Percentiles rank a stretch among this genome's conserved stretches.
phyloP scores from a whole-genome alignment of 2,329 filamentous ascomycete genomes.

The Sporothrix inflata region DNA sequence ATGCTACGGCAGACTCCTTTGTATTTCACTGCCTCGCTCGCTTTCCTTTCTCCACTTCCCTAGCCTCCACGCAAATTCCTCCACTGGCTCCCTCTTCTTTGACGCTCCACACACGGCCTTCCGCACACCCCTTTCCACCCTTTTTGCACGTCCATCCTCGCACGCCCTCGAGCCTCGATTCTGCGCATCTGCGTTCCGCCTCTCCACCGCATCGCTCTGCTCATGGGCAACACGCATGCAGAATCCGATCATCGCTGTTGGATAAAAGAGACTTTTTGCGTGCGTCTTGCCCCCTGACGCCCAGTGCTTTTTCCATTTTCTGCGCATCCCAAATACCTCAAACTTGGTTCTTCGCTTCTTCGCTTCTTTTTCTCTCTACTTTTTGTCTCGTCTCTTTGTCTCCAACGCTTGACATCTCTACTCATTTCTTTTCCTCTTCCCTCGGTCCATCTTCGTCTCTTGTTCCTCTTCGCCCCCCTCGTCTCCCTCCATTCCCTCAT shows the following conservation, averaged over 20 bases:
- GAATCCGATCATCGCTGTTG: not conserved
- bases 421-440: not conserved
- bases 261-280: conserved; percentile 2
- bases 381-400: conserved; percentile 7
- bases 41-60: conserved; percentile 5
- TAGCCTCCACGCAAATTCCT: conserved; percentile 6
- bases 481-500: not conserved
- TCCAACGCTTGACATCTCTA: not conserved
- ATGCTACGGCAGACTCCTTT: too few species aligned
- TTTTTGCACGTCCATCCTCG: not conserved
- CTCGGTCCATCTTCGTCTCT: not conserved
- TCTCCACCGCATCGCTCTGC: not conserved
- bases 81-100: conserved; percentile 14
- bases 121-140: not conserved
- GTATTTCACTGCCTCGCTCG: conserved; percentile 5
- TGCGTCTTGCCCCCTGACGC: not conserved
- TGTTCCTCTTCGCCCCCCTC: not conserved
- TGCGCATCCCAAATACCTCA: conserved; percentile 5
- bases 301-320: not conserved
- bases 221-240: conserved; percentile 13
- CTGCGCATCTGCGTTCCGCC: not conserved
- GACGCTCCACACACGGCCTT: not conserved
- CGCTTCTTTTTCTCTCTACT: not conserved
- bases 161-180: not conserved
- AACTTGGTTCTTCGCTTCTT: not conserved